Percentiles rank a stretch among this genome's conserved stretches.
Evolutionary conservation across 2,329 filamentous ascomycete genomes (phyloP).

Genomic region (Pseudogymnoascus destructans): DNA sequence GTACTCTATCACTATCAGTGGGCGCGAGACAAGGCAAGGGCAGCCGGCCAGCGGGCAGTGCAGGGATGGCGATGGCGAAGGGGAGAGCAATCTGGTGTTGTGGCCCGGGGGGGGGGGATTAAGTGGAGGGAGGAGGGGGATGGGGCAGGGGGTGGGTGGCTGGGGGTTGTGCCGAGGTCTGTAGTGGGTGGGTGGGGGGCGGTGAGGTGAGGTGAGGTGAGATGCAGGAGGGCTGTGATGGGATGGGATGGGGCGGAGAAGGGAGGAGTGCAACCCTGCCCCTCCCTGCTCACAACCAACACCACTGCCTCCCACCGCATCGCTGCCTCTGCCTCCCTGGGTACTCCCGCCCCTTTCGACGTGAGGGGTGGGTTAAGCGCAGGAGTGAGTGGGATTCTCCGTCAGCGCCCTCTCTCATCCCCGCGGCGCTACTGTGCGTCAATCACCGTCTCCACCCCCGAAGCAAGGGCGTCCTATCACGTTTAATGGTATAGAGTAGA

Average conservation of each 20-base stretch:
- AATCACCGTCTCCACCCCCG: neutral
- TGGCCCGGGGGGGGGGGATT: neutral
- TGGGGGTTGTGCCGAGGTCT: neutral
- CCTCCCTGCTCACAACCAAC: neutral
- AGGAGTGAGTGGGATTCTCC: neutral
- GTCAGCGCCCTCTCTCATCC: neutral
- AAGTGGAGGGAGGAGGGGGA: neutral
- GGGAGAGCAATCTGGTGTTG: neutral
- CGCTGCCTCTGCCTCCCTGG: neutral
- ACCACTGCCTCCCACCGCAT: neutral
- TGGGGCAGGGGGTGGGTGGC: neutral
- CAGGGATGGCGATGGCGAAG: neutral
- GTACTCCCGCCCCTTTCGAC: neutral
- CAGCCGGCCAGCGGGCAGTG: neutral
- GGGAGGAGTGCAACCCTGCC: neutral
- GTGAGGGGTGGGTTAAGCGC: neutral
- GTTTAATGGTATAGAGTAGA: no score
- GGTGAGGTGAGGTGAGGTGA: neutral
- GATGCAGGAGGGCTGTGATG: neutral
- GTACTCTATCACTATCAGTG: no score
- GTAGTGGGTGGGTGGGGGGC: neutral
- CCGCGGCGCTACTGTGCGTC: neutral
- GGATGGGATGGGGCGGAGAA: neutral
- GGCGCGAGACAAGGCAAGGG: neutral
- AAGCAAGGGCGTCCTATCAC: neutral